Evolutionary conservation across 2,329 filamentous ascomycete genomes (phyloP), one percentile per base, ranked within the genome.

Genomic region (Fonsecaea pugnacius): DNA sequence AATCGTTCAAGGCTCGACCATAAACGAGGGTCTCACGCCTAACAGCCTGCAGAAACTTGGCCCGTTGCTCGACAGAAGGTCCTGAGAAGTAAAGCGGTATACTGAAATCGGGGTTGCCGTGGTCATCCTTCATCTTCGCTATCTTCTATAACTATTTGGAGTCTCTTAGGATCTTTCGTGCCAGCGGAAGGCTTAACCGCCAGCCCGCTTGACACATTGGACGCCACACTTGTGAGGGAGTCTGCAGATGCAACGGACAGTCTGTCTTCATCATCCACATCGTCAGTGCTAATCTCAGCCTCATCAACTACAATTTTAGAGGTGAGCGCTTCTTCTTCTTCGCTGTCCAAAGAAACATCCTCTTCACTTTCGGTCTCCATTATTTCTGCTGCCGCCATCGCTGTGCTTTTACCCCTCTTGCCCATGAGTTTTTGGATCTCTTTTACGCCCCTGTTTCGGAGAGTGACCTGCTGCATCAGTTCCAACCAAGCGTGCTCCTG

Each of bases 391-490:
- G 60, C 73, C 58, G 67, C 75, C 4, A 72, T 74, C n/a, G 66
- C 68, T 68, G 73, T 77, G 14, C 68, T 72, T n/a, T 65, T 72
- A 14, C 30, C 35, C 65, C 78, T 80, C 64, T 78, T 78, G 74
- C 86, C 91, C 70, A 92, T 81, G 30, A 96, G 72, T 69, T 87
- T 87, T 46, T 87, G 84, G 0, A 93, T 79, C 69, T 92, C 89
- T 63, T 89, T 89, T 60, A 83, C 77, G 0, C 89, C 92, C 27
- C 91, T 84, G 38, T 86, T 80, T 35, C 94, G 84, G 55, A 96
- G 78, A 57, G 85, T 95, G 70, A 96, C 77, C 74, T 96, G 93
- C 73, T 88, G 93, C 79, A 96, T 89, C 78, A 97, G 85, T 54
- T 90, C 85, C 0, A 83, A 81, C 94, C 94, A 98, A 57, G 81